phyloP scores from a whole-genome alignment of 1,139 yeast species.

The Geotrichum bryndzae region DNA sequence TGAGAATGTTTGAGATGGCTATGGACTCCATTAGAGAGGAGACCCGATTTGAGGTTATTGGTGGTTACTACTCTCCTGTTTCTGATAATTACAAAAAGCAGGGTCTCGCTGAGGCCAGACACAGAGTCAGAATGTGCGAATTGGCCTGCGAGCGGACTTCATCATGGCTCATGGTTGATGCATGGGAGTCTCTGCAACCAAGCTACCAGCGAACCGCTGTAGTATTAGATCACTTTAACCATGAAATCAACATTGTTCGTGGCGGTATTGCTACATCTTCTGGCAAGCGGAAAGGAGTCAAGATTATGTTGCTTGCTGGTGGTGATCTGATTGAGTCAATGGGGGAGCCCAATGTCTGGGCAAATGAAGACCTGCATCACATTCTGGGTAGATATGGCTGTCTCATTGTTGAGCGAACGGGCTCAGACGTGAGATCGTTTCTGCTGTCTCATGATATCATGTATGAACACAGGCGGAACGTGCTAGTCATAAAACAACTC shows the following conservation, averaged over 20 bases:
- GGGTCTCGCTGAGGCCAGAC: constrained; percentile 82
- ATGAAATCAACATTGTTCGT: constrained; percentile 83
- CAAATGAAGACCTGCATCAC: constrained; percentile 90
- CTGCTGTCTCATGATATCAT: constrained; percentile 87
- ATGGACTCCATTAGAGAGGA: constrained; percentile 89
- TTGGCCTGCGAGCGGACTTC: constrained; percentile 95
- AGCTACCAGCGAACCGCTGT: constrained; percentile 89
- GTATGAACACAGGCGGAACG: constrained; percentile 94
- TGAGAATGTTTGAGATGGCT: constrained; percentile 98
- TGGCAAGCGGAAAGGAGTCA: constrained; percentile 79
- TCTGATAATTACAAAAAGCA: constrained; percentile 89
- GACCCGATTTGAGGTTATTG: constrained; percentile 89
- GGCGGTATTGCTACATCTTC: constrained; percentile 76
- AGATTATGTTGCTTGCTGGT: constrained; percentile 94
- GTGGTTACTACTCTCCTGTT: constrained; percentile 97
- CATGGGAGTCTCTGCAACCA: constrained; percentile 95
- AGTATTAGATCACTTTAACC: constrained; percentile 93
- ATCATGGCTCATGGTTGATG: constrained; percentile 98
- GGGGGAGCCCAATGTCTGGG: constrained; percentile 99
- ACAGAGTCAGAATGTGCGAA: constrained; percentile 96
- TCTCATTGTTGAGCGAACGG: constrained; percentile 92
- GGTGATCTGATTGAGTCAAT: constrained; percentile 95
- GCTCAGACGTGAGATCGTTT: constrained; percentile 90
- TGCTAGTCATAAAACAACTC: constrained; percentile 87
- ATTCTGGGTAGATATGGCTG: constrained; percentile 95